Evolutionary conservation across 1,284 basidiomycete genomes (phyloP).

Genomic region (Cutaneotrichosporon dermatis): DNA sequence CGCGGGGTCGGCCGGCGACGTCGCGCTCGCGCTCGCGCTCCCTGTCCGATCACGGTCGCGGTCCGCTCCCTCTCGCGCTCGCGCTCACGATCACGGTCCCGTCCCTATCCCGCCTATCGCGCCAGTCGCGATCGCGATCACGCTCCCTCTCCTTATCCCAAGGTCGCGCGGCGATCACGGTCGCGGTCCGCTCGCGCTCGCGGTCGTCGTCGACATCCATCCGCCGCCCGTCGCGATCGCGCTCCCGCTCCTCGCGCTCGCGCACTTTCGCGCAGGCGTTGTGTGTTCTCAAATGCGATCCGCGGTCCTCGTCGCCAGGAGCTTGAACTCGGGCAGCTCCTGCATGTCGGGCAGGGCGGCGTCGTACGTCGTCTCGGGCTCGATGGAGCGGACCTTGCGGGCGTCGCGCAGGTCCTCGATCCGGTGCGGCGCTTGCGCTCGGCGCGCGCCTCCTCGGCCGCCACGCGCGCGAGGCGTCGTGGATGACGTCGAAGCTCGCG

Average conservation of each 20-base stretch:
- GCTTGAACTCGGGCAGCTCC: slow-evolving; percentile 74
- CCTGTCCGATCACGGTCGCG: slow-evolving; percentile 8
- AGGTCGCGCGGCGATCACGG: slow-evolving; percentile 38
- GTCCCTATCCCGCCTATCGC: slow-evolving; percentile 15
- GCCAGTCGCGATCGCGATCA: slow-evolving; percentile 44
- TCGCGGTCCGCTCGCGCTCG: slow-evolving; percentile 46
- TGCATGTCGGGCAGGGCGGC: slow-evolving; percentile 71
- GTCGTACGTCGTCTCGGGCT: slow-evolving; percentile 69
- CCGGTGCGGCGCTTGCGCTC: slow-evolving; percentile 76
- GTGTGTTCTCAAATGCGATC: slow-evolving; percentile 78
- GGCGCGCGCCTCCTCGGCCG: slow-evolving; percentile 71
- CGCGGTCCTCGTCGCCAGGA: slow-evolving; percentile 66
- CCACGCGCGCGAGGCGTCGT: slow-evolving; percentile 63
- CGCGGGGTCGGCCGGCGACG: slow-evolving; percentile 18
- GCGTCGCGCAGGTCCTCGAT: slow-evolving; percentile 96
- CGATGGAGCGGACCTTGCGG: slow-evolving; percentile 76
- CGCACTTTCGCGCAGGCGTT: slow-evolving; percentile 79
- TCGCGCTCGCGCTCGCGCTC: slow-evolving; percentile 14
- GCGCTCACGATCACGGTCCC: slow-evolving; percentile 17
- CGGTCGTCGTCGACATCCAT: slow-evolving; percentile 17
- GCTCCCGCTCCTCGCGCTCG: slow-evolving; percentile 51
- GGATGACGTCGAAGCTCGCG: slow-evolving; percentile 60
- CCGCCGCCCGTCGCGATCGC: slow-evolving; percentile 18
- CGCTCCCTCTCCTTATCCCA: slow-evolving; percentile 22
- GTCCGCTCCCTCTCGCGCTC: not conserved